phyloP scores from a whole-genome alignment of 2,329 filamentous ascomycete genomes.

The Apiospora kogelbergensis region DNA sequence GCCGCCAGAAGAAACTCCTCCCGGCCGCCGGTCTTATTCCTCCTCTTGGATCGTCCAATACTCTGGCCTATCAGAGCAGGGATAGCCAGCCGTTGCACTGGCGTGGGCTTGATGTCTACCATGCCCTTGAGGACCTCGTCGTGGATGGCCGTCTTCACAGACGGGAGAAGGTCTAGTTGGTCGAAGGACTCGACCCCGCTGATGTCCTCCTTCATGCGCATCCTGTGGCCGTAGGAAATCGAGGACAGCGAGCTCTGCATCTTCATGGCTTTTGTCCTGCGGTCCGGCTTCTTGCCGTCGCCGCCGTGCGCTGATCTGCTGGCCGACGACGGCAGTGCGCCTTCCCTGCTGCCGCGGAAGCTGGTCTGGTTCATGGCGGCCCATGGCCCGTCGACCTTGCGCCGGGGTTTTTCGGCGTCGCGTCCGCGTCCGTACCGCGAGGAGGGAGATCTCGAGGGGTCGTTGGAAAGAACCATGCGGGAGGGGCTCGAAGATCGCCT shows the following conservation, averaged over 20 bases:
- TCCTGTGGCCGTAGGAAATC: conserved; percentile 71
- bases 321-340: conserved; percentile 24
- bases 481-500: conserved; percentile 13
- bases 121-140: conserved; percentile 75
- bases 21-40: conserved; percentile 31
- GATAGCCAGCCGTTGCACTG: conserved; percentile 86
- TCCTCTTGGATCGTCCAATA: conserved; percentile 34
- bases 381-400: conserved; percentile 14
- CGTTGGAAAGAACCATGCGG: conserved; percentile 17
- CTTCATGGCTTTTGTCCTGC: conserved; percentile 78
- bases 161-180: conserved; percentile 73
- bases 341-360: conserved; percentile 20
- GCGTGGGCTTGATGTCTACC: conserved; percentile 76
- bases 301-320: conserved; percentile 32
- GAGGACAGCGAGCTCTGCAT: conserved; percentile 83
- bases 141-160: conserved; percentile 68
- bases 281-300: conserved; percentile 43
- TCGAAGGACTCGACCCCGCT: conserved; percentile 76
- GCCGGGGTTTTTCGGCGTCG: conserved; percentile 15
- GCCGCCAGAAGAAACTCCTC: conserved; percentile 80
- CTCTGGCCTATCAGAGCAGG: conserved; percentile 70
- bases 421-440: conserved; percentile 12
- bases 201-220: conserved; percentile 36
- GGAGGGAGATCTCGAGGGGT: conserved; percentile 12
- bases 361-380: conserved; percentile 23